Evolutionary conservation across 179 eudicot genomes (phyloP), one percentile per base, ranked within the genome.

Genomic region (Beta macrorhiza): DNA sequence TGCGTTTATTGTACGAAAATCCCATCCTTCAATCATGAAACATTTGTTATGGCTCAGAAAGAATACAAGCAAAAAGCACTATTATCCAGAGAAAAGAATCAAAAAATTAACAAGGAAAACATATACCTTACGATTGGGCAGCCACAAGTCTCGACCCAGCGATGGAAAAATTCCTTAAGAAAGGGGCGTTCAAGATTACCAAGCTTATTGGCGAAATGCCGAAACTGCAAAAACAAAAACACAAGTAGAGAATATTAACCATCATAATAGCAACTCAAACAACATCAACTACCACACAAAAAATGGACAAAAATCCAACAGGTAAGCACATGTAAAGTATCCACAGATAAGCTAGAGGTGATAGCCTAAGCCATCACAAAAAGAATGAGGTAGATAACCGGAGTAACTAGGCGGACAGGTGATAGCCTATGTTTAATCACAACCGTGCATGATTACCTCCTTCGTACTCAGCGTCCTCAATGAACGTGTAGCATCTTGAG

Each of bases 121-220:
- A 71, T 79, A 78, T 90, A 96, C 99, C 94, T 92, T 74, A 96
- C 80, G 72, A 90, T 89, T 77, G 99, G 99, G 82, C 99, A 96
- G 57, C 99, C 98, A 87, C 97, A 94, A 78, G 92, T 90, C 86
- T 90, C 98, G 81, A 96, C 94, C 99, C 99, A 96, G 55, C 99
- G 93, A 88, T 92, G 94, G 81, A 96, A 96, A 86, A 92, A 96
- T 79, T 96, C 99, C 84, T 91, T 96, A 19, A 96, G 94, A 80
- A 96, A 96, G 74, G 99, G 98, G 44, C 99, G 97, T 86, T 96
- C 99, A 55, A 96, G 93, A 90, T 96, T 96, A 72, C 99, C 99
- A 80, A 94, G 83, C 87, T 96, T 94, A 84, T 96, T 96, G 77
- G 97, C 97, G 72, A 87, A 89, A 81, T 96, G 99, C 57, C 99